Evolutionary conservation across 441 rosid genomes (phyloP).

Genomic region (Rhodomyrtus psidioides): DNA sequence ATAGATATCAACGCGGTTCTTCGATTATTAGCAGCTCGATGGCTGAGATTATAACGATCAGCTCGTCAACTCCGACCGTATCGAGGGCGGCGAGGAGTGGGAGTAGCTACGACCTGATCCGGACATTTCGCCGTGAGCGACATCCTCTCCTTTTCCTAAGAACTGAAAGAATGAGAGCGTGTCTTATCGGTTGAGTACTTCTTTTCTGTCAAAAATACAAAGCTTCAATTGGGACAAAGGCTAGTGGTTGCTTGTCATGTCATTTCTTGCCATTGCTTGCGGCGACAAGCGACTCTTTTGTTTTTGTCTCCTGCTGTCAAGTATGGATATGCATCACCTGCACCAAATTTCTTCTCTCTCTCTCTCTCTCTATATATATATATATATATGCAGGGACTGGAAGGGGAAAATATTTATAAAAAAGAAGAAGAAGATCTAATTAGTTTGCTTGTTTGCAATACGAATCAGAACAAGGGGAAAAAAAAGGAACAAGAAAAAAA

Average conservation of each 20-base stretch:
- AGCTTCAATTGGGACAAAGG: neutral
- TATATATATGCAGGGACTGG: neutral
- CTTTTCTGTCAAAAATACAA: neutral
- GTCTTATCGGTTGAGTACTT: neutral
- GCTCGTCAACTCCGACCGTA: neutral
- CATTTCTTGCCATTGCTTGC: neutral
- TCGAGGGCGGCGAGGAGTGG: too few species aligned
- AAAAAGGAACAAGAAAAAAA: neutral
- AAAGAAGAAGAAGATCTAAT: neutral
- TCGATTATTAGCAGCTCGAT: neutral
- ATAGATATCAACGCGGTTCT: neutral
- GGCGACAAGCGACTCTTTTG: neutral
- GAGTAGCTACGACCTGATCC: neutral
- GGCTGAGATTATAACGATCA: neutral
- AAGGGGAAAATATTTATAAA: too few species aligned
- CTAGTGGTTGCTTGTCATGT: neutral
- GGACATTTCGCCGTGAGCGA: neutral
- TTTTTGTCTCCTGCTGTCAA: neutral
- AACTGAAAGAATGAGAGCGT: neutral
- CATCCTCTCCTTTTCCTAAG: neutral
- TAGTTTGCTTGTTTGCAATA: neutral
- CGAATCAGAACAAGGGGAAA: neutral
- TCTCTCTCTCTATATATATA: too few species aligned
- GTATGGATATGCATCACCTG: neutral
- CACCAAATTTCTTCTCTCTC: too few species aligned